phyloP scores from a whole-genome alignment of 345 rosid genomes.

The Hibiscus syriacus region DNA sequence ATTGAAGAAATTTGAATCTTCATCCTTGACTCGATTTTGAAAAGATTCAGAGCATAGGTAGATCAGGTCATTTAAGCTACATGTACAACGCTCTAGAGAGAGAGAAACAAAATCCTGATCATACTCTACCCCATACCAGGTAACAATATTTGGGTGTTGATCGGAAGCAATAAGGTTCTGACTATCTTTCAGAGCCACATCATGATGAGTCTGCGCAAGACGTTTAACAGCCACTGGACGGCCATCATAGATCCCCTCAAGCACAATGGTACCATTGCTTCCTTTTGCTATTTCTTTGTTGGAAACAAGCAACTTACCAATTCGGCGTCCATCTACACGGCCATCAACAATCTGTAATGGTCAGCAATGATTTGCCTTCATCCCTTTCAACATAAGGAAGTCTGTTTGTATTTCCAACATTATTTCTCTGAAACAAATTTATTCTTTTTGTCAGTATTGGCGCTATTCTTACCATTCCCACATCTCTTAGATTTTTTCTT shows the following conservation, averaged over 20 bases:
- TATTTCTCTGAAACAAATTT: slow-evolving; percentile 14
- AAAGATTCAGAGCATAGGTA: slow-evolving; percentile 29
- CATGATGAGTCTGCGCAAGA: slow-evolving; percentile 80
- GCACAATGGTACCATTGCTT: slow-evolving; percentile 86
- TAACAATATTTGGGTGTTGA: slow-evolving; percentile 69
- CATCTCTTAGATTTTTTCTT: slow-evolving; percentile 34
- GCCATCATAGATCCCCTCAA: slow-evolving; percentile 88
- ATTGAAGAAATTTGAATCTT: slow-evolving; percentile 15
- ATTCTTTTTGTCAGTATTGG: slow-evolving; percentile 19
- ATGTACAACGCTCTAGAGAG: slow-evolving; percentile 56
- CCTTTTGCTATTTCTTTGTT: slow-evolving; percentile 87
- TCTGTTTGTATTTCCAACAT: slow-evolving; percentile 12
- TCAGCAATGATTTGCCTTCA: slow-evolving; percentile 28
- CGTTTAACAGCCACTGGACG: slow-evolving; percentile 94
- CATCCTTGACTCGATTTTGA: slow-evolving; percentile 27
- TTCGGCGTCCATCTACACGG: slow-evolving; percentile 48
- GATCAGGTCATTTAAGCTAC: slow-evolving; percentile 60
- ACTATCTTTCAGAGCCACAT: slow-evolving; percentile 89
- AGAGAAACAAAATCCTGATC: slow-evolving; percentile 66
- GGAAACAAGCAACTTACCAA: slow-evolving; percentile 74
- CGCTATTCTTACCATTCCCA: slow-evolving; percentile 34
- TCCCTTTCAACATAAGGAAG: slow-evolving; percentile 19
- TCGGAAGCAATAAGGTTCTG: slow-evolving; percentile 94
- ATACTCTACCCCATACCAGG: slow-evolving; percentile 63
- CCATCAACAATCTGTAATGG: slow-evolving; percentile 38